Evolutionary conservation across 2,329 filamentous ascomycete genomes (phyloP).

Genomic region (Colletotrichum lupini): DNA sequence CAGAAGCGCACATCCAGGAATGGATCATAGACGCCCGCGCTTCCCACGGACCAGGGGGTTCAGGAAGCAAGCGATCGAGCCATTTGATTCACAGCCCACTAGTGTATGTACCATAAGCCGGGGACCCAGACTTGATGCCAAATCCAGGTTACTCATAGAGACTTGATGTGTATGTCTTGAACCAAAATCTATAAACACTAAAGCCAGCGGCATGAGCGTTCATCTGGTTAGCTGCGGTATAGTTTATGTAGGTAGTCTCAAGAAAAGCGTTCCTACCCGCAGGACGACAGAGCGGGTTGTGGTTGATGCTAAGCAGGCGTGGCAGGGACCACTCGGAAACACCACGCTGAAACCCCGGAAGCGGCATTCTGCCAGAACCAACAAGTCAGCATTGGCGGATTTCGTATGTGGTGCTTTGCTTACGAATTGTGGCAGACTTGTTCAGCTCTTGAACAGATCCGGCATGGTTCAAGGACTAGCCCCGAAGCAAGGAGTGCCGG

Average conservation of each 20-base stretch:
- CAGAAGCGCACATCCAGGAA: constrained; percentile 26
- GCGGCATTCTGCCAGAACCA: neutral
- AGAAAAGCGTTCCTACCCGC: no score
- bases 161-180: no score
- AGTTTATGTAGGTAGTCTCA: neutral
- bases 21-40: neutral
- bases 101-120: no score
- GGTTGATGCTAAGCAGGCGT: neutral
- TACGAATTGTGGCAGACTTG: neutral
- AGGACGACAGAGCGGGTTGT: neutral
- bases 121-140: no score
- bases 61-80: no score
- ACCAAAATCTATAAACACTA: no score
- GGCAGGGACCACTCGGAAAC: neutral
- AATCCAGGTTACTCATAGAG: no score
- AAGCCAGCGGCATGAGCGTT: neutral
- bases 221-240: neutral
- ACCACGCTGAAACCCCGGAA: neutral
- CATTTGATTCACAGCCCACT: no score
- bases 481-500: neutral
- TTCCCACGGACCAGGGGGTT: neutral
- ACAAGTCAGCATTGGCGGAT: neutral
- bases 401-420: neutral
- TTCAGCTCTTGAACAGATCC: neutral
- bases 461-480: neutral